A percentile compares a stretch with the other conserved stretches of the same genome.
These are phyloP conservation scores for Epithemia pelagica DNA, from an alignment of 108 stramenopile species.

Conservation along the genomic window DNA sequence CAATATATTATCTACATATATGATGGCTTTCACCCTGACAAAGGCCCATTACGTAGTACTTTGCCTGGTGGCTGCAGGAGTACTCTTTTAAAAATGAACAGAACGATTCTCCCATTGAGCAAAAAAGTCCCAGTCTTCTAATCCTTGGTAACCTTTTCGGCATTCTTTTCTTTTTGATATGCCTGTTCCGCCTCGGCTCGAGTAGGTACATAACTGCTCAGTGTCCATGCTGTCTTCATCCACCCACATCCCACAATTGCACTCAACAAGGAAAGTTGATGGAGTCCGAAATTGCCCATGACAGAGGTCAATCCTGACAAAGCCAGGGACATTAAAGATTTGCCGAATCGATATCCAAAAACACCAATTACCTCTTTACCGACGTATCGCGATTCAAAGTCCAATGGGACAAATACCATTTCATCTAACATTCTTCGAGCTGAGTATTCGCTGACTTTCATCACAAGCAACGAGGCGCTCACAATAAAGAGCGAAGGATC, in stretches of 20 bases:
- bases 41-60: too few species aligned
- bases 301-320: conserved; percentile 61
- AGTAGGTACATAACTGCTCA: conserved; percentile 72
- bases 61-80: too few species aligned
- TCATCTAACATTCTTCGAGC: conserved; percentile 81
- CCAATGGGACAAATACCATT: conserved; percentile 83
- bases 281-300: conserved; percentile 49
- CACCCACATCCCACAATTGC: conserved; percentile 46
- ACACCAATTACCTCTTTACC: conserved; percentile 87
- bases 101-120: too few species aligned
- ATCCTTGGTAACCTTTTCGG: background rate
- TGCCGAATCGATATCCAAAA: conserved; percentile 82
- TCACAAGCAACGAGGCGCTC: conserved; percentile 54
- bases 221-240: conserved; percentile 55
- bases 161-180: background rate
- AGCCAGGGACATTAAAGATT: conserved; percentile 54
- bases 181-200: conserved; percentile 54
- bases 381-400: conserved; percentile 76
- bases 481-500: conserved; percentile 64
- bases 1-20: too few species aligned
- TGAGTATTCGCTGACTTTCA: conserved; percentile 84
- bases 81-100: too few species aligned
- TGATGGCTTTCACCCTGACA: too few species aligned
- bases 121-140: too few species aligned
- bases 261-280: conserved; percentile 54